A percentile compares a stretch with the other conserved stretches of the same genome.
phyloP scores from a whole-genome alignment of 1,284 basidiomycete species.

The Cutaneotrichosporon cutaneum region DNA sequence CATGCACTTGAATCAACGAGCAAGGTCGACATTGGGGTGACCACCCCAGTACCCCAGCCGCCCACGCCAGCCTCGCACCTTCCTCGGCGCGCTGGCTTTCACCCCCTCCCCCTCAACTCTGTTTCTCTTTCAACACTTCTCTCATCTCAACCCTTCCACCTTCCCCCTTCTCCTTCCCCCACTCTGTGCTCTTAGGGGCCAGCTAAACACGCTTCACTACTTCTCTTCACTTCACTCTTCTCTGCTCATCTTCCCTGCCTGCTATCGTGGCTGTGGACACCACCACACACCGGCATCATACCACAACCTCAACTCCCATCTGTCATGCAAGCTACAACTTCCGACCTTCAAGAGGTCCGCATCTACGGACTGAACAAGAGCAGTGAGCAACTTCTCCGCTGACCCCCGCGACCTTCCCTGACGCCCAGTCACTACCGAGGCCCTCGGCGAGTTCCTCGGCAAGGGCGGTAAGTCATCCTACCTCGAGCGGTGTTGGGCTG shows the following conservation, averaged over 20 bases:
- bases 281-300: background rate
- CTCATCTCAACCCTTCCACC: slow-evolving; percentile 4
- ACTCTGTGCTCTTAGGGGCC: background rate
- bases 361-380: slow-evolving; percentile 32
- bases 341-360: slow-evolving; percentile 29
- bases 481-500: background rate
- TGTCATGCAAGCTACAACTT: slow-evolving; percentile 10
- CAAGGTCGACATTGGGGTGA: background rate
- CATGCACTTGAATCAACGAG: background rate
- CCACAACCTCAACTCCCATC: background rate
- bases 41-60: background rate
- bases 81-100: background rate
- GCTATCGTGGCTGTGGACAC: background rate
- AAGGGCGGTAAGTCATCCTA: slow-evolving; percentile 28
- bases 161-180: background rate
- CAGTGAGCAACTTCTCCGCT: slow-evolving; percentile 7
- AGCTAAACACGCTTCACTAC: background rate
- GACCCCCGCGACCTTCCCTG: background rate
- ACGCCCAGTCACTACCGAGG: slow-evolving; percentile 34
- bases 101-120: background rate
- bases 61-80: too few relatives aligned
- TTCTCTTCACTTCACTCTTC: background rate
- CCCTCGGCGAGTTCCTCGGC: slow-evolving; percentile 39
- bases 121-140: slow-evolving; percentile 8
- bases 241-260: slow-evolving; percentile 2